phyloP scores from a whole-genome alignment of 164 flowering plant species.

The Chloranthus sessilifolius region DNA sequence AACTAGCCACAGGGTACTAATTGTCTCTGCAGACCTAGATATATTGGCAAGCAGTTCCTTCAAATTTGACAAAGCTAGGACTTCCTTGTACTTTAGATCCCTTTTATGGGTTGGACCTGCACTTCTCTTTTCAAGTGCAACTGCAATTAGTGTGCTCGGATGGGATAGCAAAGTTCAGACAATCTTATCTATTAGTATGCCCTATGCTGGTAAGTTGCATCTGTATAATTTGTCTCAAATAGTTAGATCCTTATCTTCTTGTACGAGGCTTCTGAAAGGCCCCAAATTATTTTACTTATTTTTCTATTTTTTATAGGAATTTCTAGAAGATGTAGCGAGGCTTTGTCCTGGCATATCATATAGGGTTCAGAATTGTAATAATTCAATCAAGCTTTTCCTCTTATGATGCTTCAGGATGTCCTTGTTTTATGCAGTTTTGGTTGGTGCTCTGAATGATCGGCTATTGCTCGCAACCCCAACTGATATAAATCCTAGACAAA shows the following conservation, averaged over 20 bases:
- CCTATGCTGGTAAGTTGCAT: constrained; percentile 68
- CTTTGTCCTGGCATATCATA: no score
- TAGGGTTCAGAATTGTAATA: no score
- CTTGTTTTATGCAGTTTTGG: constrained; percentile 53
- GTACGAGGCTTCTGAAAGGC: no score
- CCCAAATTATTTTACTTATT: no score
- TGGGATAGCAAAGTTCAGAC: constrained; percentile 98
- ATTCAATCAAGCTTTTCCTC: no score
- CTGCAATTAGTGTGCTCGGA: constrained; percentile 78
- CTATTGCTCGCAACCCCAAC: constrained; percentile 81
- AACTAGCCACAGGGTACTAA: constrained; percentile 83
- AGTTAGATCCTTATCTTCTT: no score
- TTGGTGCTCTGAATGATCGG: constrained; percentile 95
- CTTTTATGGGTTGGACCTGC: constrained; percentile 99
- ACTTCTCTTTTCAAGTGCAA: constrained; percentile 88
- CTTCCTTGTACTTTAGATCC: constrained; percentile 78
- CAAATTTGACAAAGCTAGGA: constrained; percentile 77
- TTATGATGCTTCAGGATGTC: constrained; percentile 6
- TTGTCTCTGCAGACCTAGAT: constrained; percentile 82
- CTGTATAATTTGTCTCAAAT: no score
- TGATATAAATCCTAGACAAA: constrained; percentile 81
- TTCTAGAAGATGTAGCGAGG: no score
- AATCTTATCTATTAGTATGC: constrained; percentile 77
- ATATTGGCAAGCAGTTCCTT: constrained; percentile 66
- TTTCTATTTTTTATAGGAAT: no score